Conservation (phyloP, 495 filamentous ascomycete genomes). For the Talaromyces thailandensis region DNA sequence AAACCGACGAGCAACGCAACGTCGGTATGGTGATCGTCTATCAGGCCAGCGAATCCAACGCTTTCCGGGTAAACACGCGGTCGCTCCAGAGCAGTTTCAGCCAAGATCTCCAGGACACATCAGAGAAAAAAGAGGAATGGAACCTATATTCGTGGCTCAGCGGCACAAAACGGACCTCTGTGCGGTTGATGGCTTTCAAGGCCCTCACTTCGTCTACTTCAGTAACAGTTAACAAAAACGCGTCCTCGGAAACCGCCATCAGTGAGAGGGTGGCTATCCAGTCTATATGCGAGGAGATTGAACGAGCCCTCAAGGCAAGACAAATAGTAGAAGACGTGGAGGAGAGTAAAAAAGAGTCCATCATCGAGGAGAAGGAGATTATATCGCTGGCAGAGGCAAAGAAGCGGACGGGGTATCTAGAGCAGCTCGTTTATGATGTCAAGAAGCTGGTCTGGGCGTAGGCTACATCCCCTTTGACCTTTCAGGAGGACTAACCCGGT, state of each 20-base stretch:
- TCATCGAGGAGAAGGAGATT: conserved; percentile 64
- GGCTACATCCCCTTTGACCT: not conserved
- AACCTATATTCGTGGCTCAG: conserved; percentile 34
- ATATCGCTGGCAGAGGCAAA: conserved; percentile 76
- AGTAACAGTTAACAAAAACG: conserved; percentile 28
- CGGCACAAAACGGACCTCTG: conserved; percentile 20
- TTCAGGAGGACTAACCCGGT: not conserved
- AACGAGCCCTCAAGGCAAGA: conserved; percentile 30
- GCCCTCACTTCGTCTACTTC: conserved; percentile 27
- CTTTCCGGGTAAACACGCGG: conserved; percentile 74
- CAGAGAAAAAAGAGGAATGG: conserved; percentile 22
- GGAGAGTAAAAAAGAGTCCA: conserved; percentile 13
- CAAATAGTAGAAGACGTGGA: conserved; percentile 9
- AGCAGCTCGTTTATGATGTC: conserved; percentile 75
- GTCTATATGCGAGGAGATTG: conserved; percentile 54
- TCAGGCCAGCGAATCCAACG: conserved; percentile 51
- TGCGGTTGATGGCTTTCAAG: conserved; percentile 50
- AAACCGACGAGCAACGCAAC: conserved; percentile 68
- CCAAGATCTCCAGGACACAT: conserved; percentile 18
- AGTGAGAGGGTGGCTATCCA: conserved; percentile 65
- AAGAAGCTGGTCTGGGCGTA: conserved; percentile 91
- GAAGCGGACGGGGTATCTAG: conserved; percentile 77
- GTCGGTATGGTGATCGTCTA: conserved; percentile 77
- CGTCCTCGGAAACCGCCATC: conserved; percentile 21
- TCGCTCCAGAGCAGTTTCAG: conserved; percentile 54